Evolutionary conservation across 129 eudicot genomes (phyloP).

Genomic region (Flaveria ramosissima): DNA sequence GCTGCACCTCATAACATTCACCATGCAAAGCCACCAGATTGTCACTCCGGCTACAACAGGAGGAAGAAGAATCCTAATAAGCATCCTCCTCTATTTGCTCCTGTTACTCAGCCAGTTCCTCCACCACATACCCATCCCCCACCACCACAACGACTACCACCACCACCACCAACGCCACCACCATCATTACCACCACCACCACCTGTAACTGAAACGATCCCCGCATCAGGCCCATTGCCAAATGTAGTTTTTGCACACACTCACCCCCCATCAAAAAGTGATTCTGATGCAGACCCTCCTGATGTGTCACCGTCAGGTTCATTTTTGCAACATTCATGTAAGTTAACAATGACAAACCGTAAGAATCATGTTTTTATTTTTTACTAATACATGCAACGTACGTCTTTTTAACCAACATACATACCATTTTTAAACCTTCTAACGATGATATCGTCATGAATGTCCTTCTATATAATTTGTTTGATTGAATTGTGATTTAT

Average conservation of each 20-base stretch:
- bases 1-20: conserved; percentile 45
- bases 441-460: neutral
- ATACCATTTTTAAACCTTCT: neutral
- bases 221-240: conserved; percentile 73
- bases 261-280: conserved; percentile 61
- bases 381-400: neutral
- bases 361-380: neutral
- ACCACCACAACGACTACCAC: conserved; percentile 36
- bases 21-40: conserved; percentile 53
- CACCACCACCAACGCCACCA: conserved; percentile 33
- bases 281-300: conserved; percentile 56
- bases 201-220: conserved; percentile 39
- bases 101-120: conserved; percentile 51
- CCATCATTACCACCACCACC: conserved; percentile 40
- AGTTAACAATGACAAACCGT: conserved; percentile 33
- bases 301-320: conserved; percentile 51
- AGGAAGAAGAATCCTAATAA: conserved; percentile 42
- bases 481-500: neutral
- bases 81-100: conserved; percentile 48
- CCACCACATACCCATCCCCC: conserved; percentile 42
- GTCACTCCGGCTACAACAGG: conserved; percentile 40
- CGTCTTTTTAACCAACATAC: neutral
- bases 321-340: conserved; percentile 66
- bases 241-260: conserved; percentile 60
- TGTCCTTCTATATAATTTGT: neutral